phyloP scores from a whole-genome alignment of 345 rosid genomes.

The Melastoma malabathricum region DNA sequence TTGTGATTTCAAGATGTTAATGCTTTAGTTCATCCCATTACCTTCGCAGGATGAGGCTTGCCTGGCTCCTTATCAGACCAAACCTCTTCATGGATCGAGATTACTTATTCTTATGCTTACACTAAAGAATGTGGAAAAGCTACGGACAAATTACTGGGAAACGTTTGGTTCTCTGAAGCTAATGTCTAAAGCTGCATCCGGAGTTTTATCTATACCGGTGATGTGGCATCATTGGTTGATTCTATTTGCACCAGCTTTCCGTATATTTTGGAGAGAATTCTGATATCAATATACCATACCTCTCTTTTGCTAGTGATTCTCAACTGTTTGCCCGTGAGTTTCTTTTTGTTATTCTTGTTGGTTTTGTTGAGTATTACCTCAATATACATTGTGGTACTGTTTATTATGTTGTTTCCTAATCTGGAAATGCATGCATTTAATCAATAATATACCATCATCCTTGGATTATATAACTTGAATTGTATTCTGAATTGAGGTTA shows the following conservation, averaged over 20 bases:
- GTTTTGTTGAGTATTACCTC: not conserved
- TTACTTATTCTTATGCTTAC: constrained; percentile 38
- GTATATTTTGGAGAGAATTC: constrained; percentile 34
- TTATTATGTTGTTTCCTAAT: not conserved
- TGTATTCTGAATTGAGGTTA: no score
- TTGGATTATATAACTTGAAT: no score
- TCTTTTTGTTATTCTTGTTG: no score
- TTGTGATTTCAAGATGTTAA: not conserved
- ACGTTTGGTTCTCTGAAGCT: constrained; percentile 13
- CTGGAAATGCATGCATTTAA: not conserved
- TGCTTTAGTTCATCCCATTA: not conserved
- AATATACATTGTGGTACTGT: not conserved
- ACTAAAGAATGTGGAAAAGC: constrained; percentile 32
- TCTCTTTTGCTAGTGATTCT: constrained; percentile 71
- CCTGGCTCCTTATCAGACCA: constrained; percentile 49
- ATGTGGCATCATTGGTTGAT: constrained; percentile 39
- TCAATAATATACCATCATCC: no score
- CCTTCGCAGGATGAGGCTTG: constrained; percentile 47
- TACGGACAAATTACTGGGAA: constrained; percentile 11
- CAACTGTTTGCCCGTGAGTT: constrained; percentile 76
- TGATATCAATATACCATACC: constrained; percentile 51
- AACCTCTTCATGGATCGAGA: constrained; percentile 60
- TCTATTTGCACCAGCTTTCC: constrained; percentile 48
- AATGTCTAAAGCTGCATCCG: constrained; percentile 36
- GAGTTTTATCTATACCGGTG: constrained; percentile 77